A percentile compares a stretch with the other conserved stretches of the same genome.
Evolutionary conservation across 140 eudicot species (phyloP).

Genomic region (Cichorium intybus): DNA sequence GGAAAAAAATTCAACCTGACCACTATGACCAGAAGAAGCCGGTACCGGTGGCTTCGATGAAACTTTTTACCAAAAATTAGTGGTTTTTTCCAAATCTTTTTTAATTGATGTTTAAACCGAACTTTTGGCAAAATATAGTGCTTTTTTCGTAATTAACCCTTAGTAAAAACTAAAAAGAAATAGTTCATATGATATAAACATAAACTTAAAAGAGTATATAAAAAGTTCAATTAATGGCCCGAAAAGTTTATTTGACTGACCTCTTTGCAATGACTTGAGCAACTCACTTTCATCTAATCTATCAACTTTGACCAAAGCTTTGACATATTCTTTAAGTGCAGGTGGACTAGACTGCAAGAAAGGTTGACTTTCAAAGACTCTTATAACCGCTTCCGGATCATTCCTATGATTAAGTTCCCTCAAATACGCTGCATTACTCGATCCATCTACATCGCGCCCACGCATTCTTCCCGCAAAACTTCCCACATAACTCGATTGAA

Average conservation of each 20-base stretch:
- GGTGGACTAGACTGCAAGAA: conserved; percentile 66
- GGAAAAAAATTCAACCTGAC: too few relatives aligned
- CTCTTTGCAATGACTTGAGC: conserved; percentile 82
- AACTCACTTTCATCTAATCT: conserved; percentile 82
- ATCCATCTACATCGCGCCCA: conserved; percentile 60
- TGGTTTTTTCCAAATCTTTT: too few relatives aligned
- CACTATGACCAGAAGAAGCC: too few relatives aligned
- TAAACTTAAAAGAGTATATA: not conserved
- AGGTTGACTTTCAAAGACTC: conserved; percentile 81
- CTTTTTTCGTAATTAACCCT: too few relatives aligned
- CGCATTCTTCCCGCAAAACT: conserved; percentile 60
- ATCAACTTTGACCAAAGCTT: conserved; percentile 76
- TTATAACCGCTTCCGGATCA: conserved; percentile 93
- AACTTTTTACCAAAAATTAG: too few relatives aligned
- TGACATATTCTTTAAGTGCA: conserved; percentile 86
- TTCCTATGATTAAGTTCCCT: conserved; percentile 61
- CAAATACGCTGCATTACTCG: conserved; percentile 54
- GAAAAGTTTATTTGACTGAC: conserved; percentile 31
- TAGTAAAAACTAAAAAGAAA: not conserved
- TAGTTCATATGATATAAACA: not conserved
- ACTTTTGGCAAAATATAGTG: too few relatives aligned
- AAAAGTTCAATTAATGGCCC: not conserved
- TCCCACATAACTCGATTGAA: conserved; percentile 69
- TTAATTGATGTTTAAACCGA: too few relatives aligned
- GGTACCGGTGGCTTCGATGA: too few relatives aligned